Percentiles rank a stretch among this genome's conserved stretches.
phyloP scores from a whole-genome alignment of 169 alveolate species.

The Babesia bigemina region DNA sequence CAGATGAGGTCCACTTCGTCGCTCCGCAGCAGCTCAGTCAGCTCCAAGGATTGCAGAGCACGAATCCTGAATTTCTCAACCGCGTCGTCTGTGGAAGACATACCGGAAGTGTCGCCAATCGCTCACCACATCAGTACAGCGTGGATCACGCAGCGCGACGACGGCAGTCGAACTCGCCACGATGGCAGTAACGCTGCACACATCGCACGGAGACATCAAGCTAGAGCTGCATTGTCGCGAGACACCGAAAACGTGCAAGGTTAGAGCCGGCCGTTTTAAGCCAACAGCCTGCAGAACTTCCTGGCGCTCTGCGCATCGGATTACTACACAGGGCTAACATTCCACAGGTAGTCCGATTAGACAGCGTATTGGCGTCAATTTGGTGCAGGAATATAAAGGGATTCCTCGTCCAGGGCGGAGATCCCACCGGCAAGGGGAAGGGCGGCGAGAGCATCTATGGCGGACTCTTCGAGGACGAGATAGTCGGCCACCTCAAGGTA shows the following conservation, averaged over 20 bases:
- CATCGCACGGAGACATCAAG: slow-evolving; percentile 80
- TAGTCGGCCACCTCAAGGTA: slow-evolving; percentile 91
- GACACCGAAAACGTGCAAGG: slow-evolving; percentile 83
- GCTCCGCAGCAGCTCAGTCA: slow-evolving; percentile 35
- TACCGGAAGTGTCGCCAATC: neutral
- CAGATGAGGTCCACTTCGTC: slow-evolving; percentile 71
- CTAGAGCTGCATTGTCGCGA: slow-evolving; percentile 81
- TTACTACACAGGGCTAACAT: slow-evolving; percentile 69
- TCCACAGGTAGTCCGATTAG: slow-evolving; percentile 66
- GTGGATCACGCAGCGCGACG: neutral
- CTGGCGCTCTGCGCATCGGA: slow-evolving; percentile 81
- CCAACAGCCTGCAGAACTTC: slow-evolving; percentile 67
- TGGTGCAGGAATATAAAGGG: slow-evolving; percentile 89
- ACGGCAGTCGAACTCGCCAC: neutral
- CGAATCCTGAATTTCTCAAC: slow-evolving; percentile 36
- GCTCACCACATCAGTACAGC: slow-evolving; percentile 9
- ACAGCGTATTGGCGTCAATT: neutral
- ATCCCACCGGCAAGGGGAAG: slow-evolving; percentile 97
- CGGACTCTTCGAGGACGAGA: slow-evolving; percentile 94
- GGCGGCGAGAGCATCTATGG: slow-evolving; percentile 98
- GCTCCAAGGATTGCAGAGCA: slow-evolving; percentile 43
- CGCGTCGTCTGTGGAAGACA: slow-evolving; percentile 42
- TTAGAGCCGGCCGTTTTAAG: neutral
- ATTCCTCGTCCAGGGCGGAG: slow-evolving; percentile 97
- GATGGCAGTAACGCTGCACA: slow-evolving; percentile 82